A percentile compares a stretch with the other conserved stretches of the same genome.
phyloP scores from a whole-genome alignment of 208 protist genomes.

The Leishmania aethiopica region DNA sequence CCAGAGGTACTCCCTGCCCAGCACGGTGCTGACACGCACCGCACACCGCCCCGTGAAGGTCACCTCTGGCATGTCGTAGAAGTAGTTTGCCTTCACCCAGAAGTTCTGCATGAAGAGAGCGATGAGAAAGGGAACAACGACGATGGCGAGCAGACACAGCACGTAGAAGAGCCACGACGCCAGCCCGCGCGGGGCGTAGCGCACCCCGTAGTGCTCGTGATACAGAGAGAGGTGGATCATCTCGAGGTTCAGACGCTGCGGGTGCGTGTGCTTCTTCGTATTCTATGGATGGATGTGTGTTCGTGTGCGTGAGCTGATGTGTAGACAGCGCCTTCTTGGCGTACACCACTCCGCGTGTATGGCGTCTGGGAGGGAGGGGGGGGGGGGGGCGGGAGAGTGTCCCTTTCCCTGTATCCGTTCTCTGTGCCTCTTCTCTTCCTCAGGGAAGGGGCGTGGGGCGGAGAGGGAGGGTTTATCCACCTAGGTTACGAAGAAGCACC shows the following conservation, averaged over 20 bases:
- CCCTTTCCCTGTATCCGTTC: background rate
- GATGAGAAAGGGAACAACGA: constrained; percentile 67
- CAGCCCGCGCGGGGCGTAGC: constrained; percentile 61
- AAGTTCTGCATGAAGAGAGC: constrained; percentile 76
- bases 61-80: constrained; percentile 49
- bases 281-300: background rate
- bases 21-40: constrained; percentile 59
- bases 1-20: constrained; percentile 74
- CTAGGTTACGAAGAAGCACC: background rate
- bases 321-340: background rate
- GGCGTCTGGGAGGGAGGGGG: background rate
- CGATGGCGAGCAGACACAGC: constrained; percentile 56
- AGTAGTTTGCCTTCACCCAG: constrained; percentile 63
- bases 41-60: constrained; percentile 66
- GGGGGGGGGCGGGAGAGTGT: background rate
- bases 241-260: background rate
- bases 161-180: constrained; percentile 64
- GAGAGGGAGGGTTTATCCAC: background rate
- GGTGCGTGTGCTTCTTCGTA: background rate
- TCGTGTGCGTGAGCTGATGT: background rate
- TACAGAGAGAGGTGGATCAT: constrained; percentile 45
- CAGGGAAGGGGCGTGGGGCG: background rate
- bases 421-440: background rate
- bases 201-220: constrained; percentile 77
- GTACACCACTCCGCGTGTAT: background rate